Percentiles rank a stretch among this genome's conserved stretches.
These are phyloP conservation scores for Clathrospora elynae DNA, from an alignment of 2,329 filamentous ascomycete species.

Conservation along the genomic window DNA sequence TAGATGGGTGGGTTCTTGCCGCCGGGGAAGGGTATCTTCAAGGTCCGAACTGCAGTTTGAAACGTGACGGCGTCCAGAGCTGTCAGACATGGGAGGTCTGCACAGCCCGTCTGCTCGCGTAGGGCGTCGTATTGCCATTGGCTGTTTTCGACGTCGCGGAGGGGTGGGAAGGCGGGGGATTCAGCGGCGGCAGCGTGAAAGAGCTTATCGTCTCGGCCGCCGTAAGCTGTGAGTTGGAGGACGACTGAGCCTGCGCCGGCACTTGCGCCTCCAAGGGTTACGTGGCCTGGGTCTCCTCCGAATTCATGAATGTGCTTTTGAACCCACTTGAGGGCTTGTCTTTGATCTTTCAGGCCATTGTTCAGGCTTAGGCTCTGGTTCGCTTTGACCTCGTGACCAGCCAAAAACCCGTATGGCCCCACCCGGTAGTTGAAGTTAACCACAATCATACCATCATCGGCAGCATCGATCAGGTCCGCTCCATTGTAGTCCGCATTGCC, in stretches of 20 bases:
- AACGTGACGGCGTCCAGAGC: conserved; percentile 45
- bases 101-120: conserved; percentile 43
- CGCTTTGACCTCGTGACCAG: conserved; percentile 36
- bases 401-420: conserved; percentile 49
- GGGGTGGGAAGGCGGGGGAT: conserved; percentile 48
- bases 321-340: conserved; percentile 46
- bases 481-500: conserved; percentile 47
- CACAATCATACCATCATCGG: conserved; percentile 40
- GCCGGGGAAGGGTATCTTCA: conserved; percentile 48
- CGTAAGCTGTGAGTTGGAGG: conserved; percentile 45
- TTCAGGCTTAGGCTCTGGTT: conserved; percentile 42
- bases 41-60: conserved; percentile 45
- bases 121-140: conserved; percentile 52
- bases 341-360: conserved; percentile 48
- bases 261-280: conserved; percentile 48
- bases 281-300: conserved; percentile 48
- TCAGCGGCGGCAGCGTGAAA: conserved; percentile 44
- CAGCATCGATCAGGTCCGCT: conserved; percentile 40
- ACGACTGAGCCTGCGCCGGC: conserved; percentile 50
- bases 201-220: conserved; percentile 46
- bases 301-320: conserved; percentile 46
- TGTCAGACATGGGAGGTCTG: conserved; percentile 48
- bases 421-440: conserved; percentile 51
- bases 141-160: conserved; percentile 46
- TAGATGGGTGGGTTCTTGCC: conserved; percentile 42